phyloP scores from a whole-genome alignment of 768 basidiomycete genomes.

The Boletus rubroflammeus region DNA sequence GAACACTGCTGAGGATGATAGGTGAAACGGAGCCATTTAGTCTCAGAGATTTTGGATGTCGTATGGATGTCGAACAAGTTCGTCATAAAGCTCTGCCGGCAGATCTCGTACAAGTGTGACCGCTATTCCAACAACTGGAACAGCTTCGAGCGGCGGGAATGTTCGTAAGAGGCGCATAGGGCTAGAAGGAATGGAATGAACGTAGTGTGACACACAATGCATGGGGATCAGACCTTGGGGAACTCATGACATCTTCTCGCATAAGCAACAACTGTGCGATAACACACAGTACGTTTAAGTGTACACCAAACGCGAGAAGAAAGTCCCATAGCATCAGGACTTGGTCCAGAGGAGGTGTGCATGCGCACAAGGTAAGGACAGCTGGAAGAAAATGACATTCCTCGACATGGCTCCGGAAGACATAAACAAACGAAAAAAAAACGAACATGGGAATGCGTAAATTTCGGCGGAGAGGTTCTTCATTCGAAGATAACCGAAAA shows the following conservation, averaged over 20 bases:
- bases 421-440: background rate
- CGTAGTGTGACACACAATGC: background rate
- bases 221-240: constrained; percentile 61
- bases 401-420: background rate
- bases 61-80: constrained; percentile 85
- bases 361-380: constrained; percentile 91
- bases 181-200: constrained; percentile 38
- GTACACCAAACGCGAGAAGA: constrained; percentile 92
- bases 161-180: constrained; percentile 94
- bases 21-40: background rate
- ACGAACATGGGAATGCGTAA: constrained; percentile 94
- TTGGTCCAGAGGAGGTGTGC: constrained; percentile 94
- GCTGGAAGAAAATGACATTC: constrained; percentile 43
- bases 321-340: constrained; percentile 98
- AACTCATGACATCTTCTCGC: constrained; percentile 84
- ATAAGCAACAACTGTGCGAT: constrained; percentile 93
- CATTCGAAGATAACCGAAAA: constrained; percentile 75
- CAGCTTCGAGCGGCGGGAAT: constrained; percentile 87
- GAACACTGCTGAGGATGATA: background rate
- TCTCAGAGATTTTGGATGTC: constrained; percentile 37
- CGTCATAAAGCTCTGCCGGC: constrained; percentile 81
- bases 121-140: constrained; percentile 86
- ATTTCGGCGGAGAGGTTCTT: constrained; percentile 95
- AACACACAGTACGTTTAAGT: constrained; percentile 94
- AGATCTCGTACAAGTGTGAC: constrained; percentile 92